Evolutionary conservation across 495 filamentous ascomycete species (phyloP).

Genomic region (Pyrenula aspistea): DNA sequence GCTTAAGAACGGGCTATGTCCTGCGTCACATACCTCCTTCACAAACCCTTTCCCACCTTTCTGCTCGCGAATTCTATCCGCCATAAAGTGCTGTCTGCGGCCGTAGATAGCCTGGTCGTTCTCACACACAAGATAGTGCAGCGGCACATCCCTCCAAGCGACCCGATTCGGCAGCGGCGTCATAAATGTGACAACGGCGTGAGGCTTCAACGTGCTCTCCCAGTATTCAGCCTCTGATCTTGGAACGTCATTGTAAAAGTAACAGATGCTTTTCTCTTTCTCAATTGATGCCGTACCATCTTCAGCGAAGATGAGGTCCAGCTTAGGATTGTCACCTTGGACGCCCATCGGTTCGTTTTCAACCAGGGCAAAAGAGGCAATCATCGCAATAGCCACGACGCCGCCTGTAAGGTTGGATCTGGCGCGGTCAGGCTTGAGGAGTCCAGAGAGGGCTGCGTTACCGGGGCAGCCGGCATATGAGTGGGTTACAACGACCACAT

Average conservation of each 20-base stretch:
- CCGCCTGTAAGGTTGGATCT: constrained; percentile 21
- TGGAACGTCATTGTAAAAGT: constrained; percentile 8
- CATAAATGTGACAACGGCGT: constrained; percentile 8
- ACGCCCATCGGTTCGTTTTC: constrained; percentile 9
- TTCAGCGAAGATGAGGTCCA: background rate
- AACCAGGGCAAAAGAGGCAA: constrained; percentile 18
- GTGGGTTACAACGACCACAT: constrained; percentile 31
- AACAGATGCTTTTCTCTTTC: background rate
- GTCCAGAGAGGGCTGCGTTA: constrained; percentile 26
- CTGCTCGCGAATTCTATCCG: constrained; percentile 5
- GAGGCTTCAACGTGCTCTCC: constrained; percentile 5
- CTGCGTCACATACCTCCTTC: constrained; percentile 13
- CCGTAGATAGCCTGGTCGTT: constrained; percentile 26
- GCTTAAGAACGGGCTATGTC: constrained; percentile 21
- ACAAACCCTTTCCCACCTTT: constrained; percentile 2
- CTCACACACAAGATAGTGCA: constrained; percentile 35
- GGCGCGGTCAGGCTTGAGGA: constrained; percentile 19
- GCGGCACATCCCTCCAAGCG: constrained; percentile 32
- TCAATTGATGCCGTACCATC: background rate
- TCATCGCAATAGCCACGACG: constrained; percentile 25
- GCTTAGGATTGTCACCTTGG: constrained; percentile 2
- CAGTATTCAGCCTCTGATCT: constrained; percentile 3
- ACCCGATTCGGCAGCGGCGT: constrained; percentile 20
- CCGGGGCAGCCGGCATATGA: constrained; percentile 22
- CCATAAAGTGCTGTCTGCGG: constrained; percentile 22